phyloP scores from a whole-genome alignment of 2,329 filamentous ascomycete species.

The Capronia americana region DNA sequence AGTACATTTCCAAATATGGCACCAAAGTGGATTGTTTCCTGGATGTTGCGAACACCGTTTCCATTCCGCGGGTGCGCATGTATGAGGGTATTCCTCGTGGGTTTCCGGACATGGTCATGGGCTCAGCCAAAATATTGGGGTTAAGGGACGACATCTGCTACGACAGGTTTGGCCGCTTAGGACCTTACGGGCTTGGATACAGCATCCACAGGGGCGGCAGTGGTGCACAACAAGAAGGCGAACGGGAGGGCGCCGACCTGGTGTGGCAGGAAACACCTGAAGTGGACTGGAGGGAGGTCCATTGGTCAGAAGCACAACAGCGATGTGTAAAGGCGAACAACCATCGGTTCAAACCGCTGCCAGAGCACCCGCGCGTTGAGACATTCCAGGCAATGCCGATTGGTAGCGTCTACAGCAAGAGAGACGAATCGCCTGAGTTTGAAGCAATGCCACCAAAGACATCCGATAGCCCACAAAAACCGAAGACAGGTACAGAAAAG shows the following conservation, averaged over 20 bases:
- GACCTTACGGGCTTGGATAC: slow-evolving; percentile 90
- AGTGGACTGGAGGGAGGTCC: slow-evolving; percentile 76
- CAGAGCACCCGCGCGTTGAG: slow-evolving; percentile 45
- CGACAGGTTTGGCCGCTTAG: slow-evolving; percentile 85
- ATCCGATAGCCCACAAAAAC: slow-evolving; percentile 33
- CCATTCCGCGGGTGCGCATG: slow-evolving; percentile 73
- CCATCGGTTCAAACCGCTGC: slow-evolving; percentile 65
- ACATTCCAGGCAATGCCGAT: slow-evolving; percentile 42
- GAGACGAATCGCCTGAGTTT: slow-evolving; percentile 25
- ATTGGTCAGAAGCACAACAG: slow-evolving; percentile 80
- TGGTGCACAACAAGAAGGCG: slow-evolving; percentile 83
- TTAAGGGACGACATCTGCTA: slow-evolving; percentile 89
- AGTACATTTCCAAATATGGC: slow-evolving; percentile 63
- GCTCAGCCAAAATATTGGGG: slow-evolving; percentile 82
- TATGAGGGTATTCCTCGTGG: slow-evolving; percentile 80
- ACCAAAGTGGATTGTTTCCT: slow-evolving; percentile 78
- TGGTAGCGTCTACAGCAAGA: slow-evolving; percentile 26
- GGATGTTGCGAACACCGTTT: slow-evolving; percentile 68
- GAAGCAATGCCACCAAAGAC: slow-evolving; percentile 14
- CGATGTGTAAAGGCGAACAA: slow-evolving; percentile 75
- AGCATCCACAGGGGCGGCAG: slow-evolving; percentile 77
- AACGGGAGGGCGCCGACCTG: slow-evolving; percentile 77
- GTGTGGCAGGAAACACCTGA: slow-evolving; percentile 75
- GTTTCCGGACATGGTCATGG: slow-evolving; percentile 82
- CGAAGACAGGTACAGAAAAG: slow-evolving; percentile 37